These are phyloP conservation scores for Diutina sp. DNA, from an alignment of 1,139 yeast species.

Conservation along the genomic window DNA sequence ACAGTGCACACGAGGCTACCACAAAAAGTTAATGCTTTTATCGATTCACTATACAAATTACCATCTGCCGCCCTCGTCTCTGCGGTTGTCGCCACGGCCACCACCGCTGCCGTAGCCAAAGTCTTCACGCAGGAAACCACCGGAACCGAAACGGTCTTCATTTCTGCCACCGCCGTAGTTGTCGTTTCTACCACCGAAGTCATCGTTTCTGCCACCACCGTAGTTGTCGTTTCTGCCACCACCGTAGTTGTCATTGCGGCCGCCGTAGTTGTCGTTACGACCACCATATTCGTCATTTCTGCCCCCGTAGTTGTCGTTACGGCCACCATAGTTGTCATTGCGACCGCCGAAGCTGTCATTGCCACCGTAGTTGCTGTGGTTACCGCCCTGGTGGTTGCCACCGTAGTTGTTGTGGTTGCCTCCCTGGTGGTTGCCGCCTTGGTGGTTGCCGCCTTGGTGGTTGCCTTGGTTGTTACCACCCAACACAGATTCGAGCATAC, in stretches of 20 bases:
- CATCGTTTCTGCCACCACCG: not conserved
- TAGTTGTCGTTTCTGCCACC: not conserved
- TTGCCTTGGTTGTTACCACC: not conserved
- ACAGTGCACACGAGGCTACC: not conserved
- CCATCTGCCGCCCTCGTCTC: not conserved
- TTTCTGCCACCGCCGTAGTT: not conserved
- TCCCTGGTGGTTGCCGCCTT: not conserved
- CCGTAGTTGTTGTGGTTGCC: not conserved
- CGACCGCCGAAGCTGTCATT: not conserved
- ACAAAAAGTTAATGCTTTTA: not conserved
- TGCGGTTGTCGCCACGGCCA: not conserved
- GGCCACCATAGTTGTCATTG: not conserved
- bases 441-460: not conserved
- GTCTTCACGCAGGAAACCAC: not conserved
- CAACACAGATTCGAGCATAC: not conserved
- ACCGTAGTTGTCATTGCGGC: not conserved
- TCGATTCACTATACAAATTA: not conserved
- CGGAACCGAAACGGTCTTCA: not conserved
- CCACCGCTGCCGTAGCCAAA: constrained; percentile 1
- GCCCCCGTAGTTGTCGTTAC: not conserved
- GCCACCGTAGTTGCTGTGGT: not conserved
- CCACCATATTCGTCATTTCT: not conserved
- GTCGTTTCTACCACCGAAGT: not conserved
- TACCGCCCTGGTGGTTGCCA: not conserved
- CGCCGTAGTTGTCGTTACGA: not conserved